Evolutionary conservation across 2,329 filamentous ascomycete genomes (phyloP).

Genomic region (Drechslerella dactyloides): DNA sequence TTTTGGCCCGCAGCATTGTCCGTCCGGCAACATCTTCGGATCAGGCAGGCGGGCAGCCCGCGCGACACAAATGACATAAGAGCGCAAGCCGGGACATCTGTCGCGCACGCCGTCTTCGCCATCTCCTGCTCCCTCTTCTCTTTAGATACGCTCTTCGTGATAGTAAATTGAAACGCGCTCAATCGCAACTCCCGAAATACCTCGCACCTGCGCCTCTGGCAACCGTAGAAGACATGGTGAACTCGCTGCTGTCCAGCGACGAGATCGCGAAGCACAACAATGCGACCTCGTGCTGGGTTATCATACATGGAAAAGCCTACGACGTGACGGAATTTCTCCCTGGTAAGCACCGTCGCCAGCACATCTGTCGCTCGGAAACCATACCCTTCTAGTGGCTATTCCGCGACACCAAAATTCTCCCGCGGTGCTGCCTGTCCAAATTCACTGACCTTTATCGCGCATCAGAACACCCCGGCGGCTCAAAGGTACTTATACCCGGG

Average conservation of each 20-base stretch:
- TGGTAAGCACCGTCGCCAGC: constrained; percentile 15
- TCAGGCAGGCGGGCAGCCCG: not conserved
- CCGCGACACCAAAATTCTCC: not conserved
- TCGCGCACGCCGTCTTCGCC: no score
- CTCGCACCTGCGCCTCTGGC: not conserved
- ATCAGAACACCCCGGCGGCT: constrained; percentile 81
- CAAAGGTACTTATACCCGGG: constrained; percentile 59
- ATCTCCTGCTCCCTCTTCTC: no score
- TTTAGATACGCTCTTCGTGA: no score
- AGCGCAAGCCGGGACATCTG: not conserved
- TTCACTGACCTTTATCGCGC: not conserved
- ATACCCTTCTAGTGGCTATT: not conserved
- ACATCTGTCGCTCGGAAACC: constrained; percentile 26
- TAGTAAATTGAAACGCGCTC: not conserved
- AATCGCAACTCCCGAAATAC: not conserved
- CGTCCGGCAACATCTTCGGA: not conserved
- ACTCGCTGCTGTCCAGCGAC: constrained; percentile 60
- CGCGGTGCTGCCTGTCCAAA: not conserved
- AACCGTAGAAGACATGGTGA: constrained; percentile 42
- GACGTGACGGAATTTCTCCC: constrained; percentile 73
- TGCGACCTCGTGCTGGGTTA: constrained; percentile 81
- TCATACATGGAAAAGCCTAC: constrained; percentile 74
- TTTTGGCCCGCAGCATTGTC: not conserved
- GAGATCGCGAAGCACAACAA: constrained; percentile 77
- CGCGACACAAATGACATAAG: not conserved